phyloP scores from a whole-genome alignment of 208 protist species.

The Leishmania lainsoni region DNA sequence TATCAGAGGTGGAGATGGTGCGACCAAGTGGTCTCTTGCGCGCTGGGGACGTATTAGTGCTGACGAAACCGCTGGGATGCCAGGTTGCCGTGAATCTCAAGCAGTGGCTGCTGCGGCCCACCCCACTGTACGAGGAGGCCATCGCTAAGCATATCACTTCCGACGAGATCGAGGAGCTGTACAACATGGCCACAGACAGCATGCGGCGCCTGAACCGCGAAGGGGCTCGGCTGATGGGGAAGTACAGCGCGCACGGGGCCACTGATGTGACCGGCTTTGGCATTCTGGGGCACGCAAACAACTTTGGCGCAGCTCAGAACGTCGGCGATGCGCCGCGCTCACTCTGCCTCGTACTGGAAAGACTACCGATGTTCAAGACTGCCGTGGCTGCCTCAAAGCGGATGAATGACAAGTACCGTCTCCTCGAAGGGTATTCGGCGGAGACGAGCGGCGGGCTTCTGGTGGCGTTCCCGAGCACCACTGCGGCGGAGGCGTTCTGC shows the following conservation, averaged over 20 bases:
- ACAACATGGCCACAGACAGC: conserved; percentile 65
- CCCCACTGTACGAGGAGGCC: conserved; percentile 63
- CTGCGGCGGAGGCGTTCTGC: conserved; percentile 71
- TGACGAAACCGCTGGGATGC: conserved; percentile 96
- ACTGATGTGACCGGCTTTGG: conserved; percentile 98
- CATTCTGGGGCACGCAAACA: conserved; percentile 94
- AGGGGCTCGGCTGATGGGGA: conserved; percentile 89
- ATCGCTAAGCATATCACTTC: conserved; percentile 58
- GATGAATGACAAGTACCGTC: conserved; percentile 85
- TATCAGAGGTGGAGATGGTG: conserved; percentile 86
- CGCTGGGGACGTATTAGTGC: conserved; percentile 87
- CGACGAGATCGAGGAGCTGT: conserved; percentile 83
- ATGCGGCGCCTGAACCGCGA: conserved; percentile 93
- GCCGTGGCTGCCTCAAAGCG: conserved; percentile 80
- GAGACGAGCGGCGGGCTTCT: conserved; percentile 97
- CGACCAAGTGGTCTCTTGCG: conserved; percentile 71
- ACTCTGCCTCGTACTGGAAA: conserved; percentile 79
- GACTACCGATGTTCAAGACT: conserved; percentile 86
- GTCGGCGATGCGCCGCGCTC: conserved; percentile 24
- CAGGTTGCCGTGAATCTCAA: conserved; percentile 95
- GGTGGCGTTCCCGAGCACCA: conserved; percentile 63
- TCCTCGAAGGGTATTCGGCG: conserved; percentile 90
- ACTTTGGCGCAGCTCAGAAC: conserved; percentile 90
- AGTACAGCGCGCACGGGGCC: conserved; percentile 86
- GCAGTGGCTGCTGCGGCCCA: conserved; percentile 88